These are phyloP conservation scores for Eutrema salsugineum DNA, from an alignment of 441 rosid genomes.

Conservation along the genomic window DNA sequence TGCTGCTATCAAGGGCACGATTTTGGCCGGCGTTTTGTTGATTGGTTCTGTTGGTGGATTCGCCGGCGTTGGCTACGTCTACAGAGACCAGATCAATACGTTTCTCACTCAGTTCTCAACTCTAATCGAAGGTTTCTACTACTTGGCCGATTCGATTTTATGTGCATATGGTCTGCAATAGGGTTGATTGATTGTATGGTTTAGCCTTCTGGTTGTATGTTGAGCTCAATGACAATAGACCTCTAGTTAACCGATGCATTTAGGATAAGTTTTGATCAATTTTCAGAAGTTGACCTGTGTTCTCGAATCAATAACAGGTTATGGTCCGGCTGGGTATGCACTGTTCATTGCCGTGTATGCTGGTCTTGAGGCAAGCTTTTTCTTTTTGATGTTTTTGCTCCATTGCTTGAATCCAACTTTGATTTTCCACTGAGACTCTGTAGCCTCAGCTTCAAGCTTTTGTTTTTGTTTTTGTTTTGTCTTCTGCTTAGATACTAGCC, in stretches of 20 bases:
- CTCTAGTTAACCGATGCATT: background rate
- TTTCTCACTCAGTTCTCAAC: conserved; percentile 79
- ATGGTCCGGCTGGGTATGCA: conserved; percentile 94
- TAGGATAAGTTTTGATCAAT: background rate
- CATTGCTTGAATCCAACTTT: background rate
- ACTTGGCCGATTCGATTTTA: background rate
- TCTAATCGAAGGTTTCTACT: conserved; percentile 71
- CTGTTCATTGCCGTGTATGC: conserved; percentile 88
- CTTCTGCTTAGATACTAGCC: conserved; percentile 68
- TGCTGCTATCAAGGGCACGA: conserved; percentile 72
- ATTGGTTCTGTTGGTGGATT: conserved; percentile 88
- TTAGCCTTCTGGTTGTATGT: background rate
- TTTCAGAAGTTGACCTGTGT: conserved; percentile 1
- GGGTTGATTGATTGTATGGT: background rate
- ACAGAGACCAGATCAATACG: conserved; percentile 77
- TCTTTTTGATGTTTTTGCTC: background rate
- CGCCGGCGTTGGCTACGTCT: conserved; percentile 64
- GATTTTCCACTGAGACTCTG: background rate
- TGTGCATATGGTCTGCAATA: background rate
- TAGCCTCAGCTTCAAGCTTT: background rate
- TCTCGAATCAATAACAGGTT: conserved; percentile 47
- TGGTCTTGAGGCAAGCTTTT: conserved; percentile 73
- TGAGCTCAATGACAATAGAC: background rate
- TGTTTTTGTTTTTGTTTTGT: background rate
- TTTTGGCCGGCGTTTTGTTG: conserved; percentile 82